Base-by-base conservation (phyloP, 139 green algal species). In the Chlamydomonas eustigma region DNA sequence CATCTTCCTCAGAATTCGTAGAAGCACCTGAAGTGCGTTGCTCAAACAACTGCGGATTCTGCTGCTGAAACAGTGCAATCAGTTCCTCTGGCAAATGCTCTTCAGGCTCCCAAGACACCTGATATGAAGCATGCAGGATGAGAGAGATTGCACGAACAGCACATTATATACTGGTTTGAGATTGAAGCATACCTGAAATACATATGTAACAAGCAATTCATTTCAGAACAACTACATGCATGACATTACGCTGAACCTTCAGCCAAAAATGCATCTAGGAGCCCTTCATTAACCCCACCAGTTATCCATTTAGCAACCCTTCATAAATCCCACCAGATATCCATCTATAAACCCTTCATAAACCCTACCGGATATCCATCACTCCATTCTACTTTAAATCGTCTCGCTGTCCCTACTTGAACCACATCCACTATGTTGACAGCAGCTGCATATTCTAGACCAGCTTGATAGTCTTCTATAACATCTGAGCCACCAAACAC, bases 351-450 rank as follows among this genome's bases (percentile, higher is more conserved):
- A n/a, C 28, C 1, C 51, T 25, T 0, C 50, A 2, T 72, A 12
- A 58, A 28, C 18, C 44, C 86, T 66, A 93, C 88, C 33, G 79
- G 77, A 73, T 88, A 90, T 28, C 81, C 87, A 72, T 96, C 91
- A 28, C 65, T 36, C 91, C 91, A 94, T 78, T 81, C 52, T 25
- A 96, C 79, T 36, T 93, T 87, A 81, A 93, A 96, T n/a, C 84
- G 75, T n/a, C 88, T 77, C 50, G 81, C 76, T 28, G 90, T 91
- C 25, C 91, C 88, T 1, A 85, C 83, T 76, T 86, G 81, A 67
- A 80, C 81, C 68, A 86, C 73, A 39, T 86, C 81, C 4, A 86
- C 12, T 1, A 86, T 34, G 28, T 65, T 73, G 36, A 39, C 34
- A n/a, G 81, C 76, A 1, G 2, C 18, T 3, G 71, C 87, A 37